These are phyloP conservation scores for Botryosphaeria dothidea DNA, from an alignment of 2,329 filamentous ascomycete species.

Conservation along the genomic window DNA sequence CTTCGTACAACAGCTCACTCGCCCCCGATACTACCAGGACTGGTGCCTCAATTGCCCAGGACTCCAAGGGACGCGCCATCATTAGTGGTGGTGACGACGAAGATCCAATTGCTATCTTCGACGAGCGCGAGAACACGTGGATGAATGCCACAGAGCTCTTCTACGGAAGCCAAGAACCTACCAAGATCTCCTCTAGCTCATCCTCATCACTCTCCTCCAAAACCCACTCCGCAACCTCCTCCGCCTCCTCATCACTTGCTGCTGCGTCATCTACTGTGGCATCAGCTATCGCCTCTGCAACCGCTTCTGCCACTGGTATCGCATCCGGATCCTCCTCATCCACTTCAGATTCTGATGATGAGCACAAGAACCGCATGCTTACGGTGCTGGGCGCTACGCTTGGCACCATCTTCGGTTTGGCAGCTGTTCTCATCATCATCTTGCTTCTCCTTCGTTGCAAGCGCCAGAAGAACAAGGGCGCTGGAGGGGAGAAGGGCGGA, in stretches of 20 bases:
- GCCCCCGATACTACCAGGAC: conserved; percentile 66
- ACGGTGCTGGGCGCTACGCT: conserved; percentile 78
- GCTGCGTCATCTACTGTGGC: conserved; percentile 35
- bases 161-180: conserved; percentile 32
- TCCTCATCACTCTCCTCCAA: conserved; percentile 1
- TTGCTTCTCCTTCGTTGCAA: conserved; percentile 67
- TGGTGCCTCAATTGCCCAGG: conserved; percentile 73
- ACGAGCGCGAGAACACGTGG: conserved; percentile 76
- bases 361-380: conserved; percentile 50
- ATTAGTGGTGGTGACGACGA: conserved; percentile 70
- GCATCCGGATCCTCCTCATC: conserved; percentile 25
- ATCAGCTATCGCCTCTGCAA: conserved; percentile 31
- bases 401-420: conserved; percentile 75
- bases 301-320: conserved; percentile 19
- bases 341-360: conserved; percentile 26
- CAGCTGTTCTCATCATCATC: conserved; percentile 68
- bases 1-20: conserved; percentile 72
- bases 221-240: conserved; percentile 30
- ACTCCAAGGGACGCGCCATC: conserved; percentile 66
- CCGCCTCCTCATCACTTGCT: conserved; percentile 11
- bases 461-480: conserved; percentile 58
- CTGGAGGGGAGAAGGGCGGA: conserved; percentile 59
- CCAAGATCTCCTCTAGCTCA: conserved; percentile 20
- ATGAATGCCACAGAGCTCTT: conserved; percentile 69
- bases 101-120: conserved; percentile 73